Conservation (phyloP, 208 protist genomes). For the Leptomonas pyrrhocoris region DNA sequence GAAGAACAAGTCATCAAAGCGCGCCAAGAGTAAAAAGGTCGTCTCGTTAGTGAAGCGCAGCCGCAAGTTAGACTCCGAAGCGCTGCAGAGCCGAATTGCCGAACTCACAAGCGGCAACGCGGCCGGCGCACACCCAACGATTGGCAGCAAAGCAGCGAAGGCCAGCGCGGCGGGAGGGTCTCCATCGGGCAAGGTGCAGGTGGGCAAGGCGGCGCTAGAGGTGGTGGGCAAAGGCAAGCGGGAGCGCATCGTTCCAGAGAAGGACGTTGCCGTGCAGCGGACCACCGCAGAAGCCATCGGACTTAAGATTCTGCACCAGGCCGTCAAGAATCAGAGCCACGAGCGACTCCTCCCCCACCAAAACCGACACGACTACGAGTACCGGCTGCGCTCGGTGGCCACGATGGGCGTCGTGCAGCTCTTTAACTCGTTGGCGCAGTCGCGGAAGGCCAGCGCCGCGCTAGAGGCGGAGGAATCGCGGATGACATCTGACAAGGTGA, state of each 20-base stretch:
- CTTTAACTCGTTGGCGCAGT: slow-evolving; percentile 85
- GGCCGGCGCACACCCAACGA: not conserved
- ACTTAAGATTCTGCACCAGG: slow-evolving; percentile 72
- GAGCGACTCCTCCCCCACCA: slow-evolving; percentile 78
- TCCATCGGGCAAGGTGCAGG: slow-evolving; percentile 34
- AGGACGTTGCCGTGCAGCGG: slow-evolving; percentile 41
- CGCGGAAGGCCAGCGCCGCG: slow-evolving; percentile 67
- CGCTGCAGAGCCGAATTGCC: slow-evolving; percentile 68
- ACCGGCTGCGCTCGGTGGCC: slow-evolving; percentile 77
- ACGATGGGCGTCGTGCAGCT: slow-evolving; percentile 87
- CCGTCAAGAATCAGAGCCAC: slow-evolving; percentile 79
- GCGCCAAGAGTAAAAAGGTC: slow-evolving; percentile 55
- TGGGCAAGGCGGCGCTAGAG: slow-evolving; percentile 69
- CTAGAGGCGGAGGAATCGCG: slow-evolving; percentile 52
- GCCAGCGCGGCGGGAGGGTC: not conserved
- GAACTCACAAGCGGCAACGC: slow-evolving; percentile 45
- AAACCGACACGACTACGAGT: slow-evolving; percentile 88
- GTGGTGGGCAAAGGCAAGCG: slow-evolving; percentile 50
- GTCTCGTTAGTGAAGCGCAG: slow-evolving; percentile 76
- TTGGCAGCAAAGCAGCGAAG: slow-evolving; percentile 10
- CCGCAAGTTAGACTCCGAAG: slow-evolving; percentile 57
- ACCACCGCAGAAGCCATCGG: slow-evolving; percentile 66
- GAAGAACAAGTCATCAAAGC: slow-evolving; percentile 51
- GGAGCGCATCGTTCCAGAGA: slow-evolving; percentile 41
- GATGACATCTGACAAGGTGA: slow-evolving; percentile 73